Percentiles rank a stretch among this genome's conserved stretches.
Conservation (phyloP, 495 filamentous ascomycete genomes). For the Pyronema omphalodes region DNA sequence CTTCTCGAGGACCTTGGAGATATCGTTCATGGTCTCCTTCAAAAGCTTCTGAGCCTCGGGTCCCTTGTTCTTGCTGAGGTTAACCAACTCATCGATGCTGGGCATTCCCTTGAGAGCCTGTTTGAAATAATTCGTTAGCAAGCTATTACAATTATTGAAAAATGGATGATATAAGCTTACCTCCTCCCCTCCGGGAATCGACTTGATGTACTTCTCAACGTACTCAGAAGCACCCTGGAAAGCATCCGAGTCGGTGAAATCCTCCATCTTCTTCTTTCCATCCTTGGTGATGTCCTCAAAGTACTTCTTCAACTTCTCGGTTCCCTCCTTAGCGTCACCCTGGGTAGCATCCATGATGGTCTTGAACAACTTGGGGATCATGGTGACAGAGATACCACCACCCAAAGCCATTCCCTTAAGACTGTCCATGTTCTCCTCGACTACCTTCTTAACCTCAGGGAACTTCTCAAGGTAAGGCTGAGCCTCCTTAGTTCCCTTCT, state of each 20-base stretch:
- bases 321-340: constrained; percentile 37
- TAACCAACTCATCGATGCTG: constrained; percentile 35
- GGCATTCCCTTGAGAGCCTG: constrained; percentile 36
- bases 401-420: constrained; percentile 30
- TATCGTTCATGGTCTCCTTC: constrained; percentile 40
- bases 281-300: constrained; percentile 2
- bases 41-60: constrained; percentile 41
- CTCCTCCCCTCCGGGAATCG: constrained; percentile 36
- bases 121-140: constrained; percentile 32
- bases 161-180: constrained; percentile 29
- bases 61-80: constrained; percentile 38
- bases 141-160: constrained; percentile 27
- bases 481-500: constrained; percentile 42
- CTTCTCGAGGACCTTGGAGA: constrained; percentile 28
- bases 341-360: constrained; percentile 34
- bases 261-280: constrained; percentile 15
- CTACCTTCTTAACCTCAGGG: constrained; percentile 42
- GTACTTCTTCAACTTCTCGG: constrained; percentile 35
- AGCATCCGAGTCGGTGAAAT: not conserved
- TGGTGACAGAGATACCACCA: constrained; percentile 19
- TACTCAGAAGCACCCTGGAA: constrained; percentile 5
- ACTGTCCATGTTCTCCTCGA: constrained; percentile 40
- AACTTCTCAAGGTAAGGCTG: constrained; percentile 47
- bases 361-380: constrained; percentile 35
- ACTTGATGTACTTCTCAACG: constrained; percentile 33